Percentiles rank a stretch among this genome's conserved stretches.
These are phyloP conservation scores for Flaveria linearis DNA, from an alignment of 129 eudicot species.

Conservation along the genomic window DNA sequence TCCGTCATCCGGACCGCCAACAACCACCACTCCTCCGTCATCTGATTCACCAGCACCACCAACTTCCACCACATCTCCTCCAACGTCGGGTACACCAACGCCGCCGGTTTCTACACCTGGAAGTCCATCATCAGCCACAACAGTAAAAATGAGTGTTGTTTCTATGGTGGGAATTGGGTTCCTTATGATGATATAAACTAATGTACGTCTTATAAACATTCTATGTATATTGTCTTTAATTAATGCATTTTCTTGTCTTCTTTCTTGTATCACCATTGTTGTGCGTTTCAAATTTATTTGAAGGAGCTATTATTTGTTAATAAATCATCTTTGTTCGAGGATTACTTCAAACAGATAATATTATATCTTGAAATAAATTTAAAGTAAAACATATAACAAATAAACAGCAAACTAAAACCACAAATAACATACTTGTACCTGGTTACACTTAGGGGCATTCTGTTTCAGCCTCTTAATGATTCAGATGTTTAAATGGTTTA, in stretches of 20 bases:
- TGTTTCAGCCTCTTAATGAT: too few species aligned
- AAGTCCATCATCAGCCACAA: slow-evolving; percentile 44
- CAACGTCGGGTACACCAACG: slow-evolving; percentile 18
- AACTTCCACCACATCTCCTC: slow-evolving; percentile 22
- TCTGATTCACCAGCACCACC: slow-evolving; percentile 29
- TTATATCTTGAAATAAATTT: too few species aligned
- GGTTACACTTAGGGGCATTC: too few species aligned
- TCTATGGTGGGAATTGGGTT: slow-evolving; percentile 41
- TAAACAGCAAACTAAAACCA: too few species aligned
- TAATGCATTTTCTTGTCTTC: neutral
- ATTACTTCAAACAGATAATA: neutral
- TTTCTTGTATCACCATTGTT: neutral
- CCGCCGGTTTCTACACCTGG: too few species aligned
- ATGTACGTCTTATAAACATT: neutral
- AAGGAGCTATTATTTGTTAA: neutral
- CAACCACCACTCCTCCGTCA: slow-evolving; percentile 36
- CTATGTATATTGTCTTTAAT: neutral
- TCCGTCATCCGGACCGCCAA: slow-evolving; percentile 32
- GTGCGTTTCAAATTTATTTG: neutral
- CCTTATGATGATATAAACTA: slow-evolving; percentile 30
- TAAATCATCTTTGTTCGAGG: neutral
- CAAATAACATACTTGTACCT: too few species aligned
- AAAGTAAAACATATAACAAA: too few species aligned
- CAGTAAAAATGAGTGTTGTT: slow-evolving; percentile 27
- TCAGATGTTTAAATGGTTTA: too few species aligned